Conservation (phyloP, 2,329 filamentous ascomycete species). For the Trichoderma sp. region DNA sequence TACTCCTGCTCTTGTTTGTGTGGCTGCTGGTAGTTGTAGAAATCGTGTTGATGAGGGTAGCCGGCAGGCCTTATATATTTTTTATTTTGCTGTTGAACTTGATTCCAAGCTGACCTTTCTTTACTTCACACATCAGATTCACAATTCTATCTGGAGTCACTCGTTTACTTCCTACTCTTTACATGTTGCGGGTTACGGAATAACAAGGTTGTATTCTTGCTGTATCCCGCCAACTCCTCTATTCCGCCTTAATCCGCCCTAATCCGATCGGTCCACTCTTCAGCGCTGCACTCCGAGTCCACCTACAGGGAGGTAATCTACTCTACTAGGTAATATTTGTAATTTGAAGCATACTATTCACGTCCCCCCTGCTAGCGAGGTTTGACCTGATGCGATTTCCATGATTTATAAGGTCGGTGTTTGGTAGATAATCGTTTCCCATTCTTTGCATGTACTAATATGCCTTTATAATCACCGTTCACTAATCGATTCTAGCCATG, state of each 20-base stretch:
- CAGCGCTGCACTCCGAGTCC: not conserved
- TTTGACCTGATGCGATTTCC: not conserved
- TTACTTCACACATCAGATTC: not conserved
- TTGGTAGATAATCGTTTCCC: too few relatives aligned
- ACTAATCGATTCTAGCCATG: too few relatives aligned
- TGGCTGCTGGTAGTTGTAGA: not conserved
- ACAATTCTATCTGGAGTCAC: not conserved
- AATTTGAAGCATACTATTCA: not conserved
- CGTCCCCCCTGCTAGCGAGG: not conserved
- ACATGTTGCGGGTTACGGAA: not conserved
- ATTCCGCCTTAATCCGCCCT: conserved; percentile 2
- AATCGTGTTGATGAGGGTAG: not conserved
- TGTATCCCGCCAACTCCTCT: not conserved
- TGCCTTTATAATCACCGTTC: too few relatives aligned
- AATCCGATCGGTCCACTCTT: not conserved
- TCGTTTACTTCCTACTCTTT: not conserved
- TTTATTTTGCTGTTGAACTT: not conserved
- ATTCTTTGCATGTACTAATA: too few relatives aligned
- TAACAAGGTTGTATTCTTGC: not conserved
- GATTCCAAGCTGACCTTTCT: not conserved
- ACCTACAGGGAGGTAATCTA: not conserved
- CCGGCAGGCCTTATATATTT: not conserved
- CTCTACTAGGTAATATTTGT: not conserved
- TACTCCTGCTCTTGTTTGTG: not conserved
- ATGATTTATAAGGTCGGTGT: too few relatives aligned